Conservation (phyloP, 345 rosid species). For the Alliaria petiolata region DNA sequence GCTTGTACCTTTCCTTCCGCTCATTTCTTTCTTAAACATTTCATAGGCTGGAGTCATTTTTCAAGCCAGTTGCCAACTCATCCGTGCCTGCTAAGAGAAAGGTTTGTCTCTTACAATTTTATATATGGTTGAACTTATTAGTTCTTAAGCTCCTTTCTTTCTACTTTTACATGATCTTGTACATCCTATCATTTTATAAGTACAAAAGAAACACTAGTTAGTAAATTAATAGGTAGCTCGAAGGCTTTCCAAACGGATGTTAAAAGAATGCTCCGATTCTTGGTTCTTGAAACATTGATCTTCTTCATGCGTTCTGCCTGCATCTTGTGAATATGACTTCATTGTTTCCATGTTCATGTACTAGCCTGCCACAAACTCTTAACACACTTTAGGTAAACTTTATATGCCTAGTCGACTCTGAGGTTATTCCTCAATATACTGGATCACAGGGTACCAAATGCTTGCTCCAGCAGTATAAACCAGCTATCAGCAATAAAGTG, state of each 20-base stretch:
- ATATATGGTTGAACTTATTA: not conserved
- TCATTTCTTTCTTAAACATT: constrained; percentile 2
- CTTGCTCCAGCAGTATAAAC: constrained; percentile 46
- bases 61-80: constrained; percentile 61
- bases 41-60: constrained; percentile 70
- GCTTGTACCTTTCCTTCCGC: not conserved
- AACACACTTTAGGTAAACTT: not conserved
- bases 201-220: no score
- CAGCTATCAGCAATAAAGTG: constrained; percentile 44
- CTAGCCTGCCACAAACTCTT: not conserved
- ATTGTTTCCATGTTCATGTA: not conserved
- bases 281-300: not conserved
- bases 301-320: constrained; percentile 3
- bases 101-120: constrained; percentile 38
- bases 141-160: constrained; percentile 5
- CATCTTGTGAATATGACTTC: not conserved
- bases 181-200: not conserved
- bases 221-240: no score
- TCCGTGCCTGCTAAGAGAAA: constrained; percentile 61
- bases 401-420: constrained; percentile 33
- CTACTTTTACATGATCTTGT: not conserved
- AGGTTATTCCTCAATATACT: constrained; percentile 41
- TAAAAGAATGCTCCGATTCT: no score
- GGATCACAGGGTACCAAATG: constrained; percentile 71
- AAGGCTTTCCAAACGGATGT: no score